Evolutionary conservation across 2,329 filamentous ascomycete species (phyloP).

Genomic region (Diaporthe batatas): DNA sequence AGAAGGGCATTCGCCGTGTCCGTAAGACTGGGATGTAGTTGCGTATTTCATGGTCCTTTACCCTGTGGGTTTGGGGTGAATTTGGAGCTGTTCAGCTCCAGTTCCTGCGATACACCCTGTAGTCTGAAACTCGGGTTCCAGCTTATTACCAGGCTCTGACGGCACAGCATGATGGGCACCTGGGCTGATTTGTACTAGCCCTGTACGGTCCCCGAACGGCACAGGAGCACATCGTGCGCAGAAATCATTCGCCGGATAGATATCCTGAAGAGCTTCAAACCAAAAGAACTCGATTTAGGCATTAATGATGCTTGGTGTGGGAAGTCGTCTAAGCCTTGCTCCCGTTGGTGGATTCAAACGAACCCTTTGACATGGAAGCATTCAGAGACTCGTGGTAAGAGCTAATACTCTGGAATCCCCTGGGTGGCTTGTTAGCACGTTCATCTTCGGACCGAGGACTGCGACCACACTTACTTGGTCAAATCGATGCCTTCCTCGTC

Average conservation of each 20-base stretch:
- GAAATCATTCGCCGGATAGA: background rate
- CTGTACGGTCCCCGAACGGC: background rate
- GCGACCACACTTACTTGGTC: constrained; percentile 63
- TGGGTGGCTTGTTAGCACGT: constrained; percentile 46
- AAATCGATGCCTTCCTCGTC: constrained; percentile 70
- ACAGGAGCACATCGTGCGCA: background rate
- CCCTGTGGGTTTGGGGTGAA: background rate
- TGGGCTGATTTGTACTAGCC: background rate
- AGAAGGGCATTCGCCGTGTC: background rate
- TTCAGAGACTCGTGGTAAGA: constrained; percentile 69
- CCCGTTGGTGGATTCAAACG: constrained; percentile 39
- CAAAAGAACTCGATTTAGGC: background rate
- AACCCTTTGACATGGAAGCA: constrained; percentile 41
- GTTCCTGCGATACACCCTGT: background rate
- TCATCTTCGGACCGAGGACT: background rate
- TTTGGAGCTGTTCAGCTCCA: too few species aligned
- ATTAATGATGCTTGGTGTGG: background rate
- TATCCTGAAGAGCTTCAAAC: background rate
- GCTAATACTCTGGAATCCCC: constrained; percentile 75
- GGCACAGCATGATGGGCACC: too few species aligned
- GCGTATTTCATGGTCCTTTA: background rate
- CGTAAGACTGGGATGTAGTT: background rate
- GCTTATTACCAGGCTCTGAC: background rate
- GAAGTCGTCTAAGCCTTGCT: constrained; percentile 29
- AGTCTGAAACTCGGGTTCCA: background rate